Evolutionary conservation across 1,139 yeast genomes (phyloP), one percentile per base, ranked within the genome.

Genomic region (Yamadazyma sp.): DNA sequence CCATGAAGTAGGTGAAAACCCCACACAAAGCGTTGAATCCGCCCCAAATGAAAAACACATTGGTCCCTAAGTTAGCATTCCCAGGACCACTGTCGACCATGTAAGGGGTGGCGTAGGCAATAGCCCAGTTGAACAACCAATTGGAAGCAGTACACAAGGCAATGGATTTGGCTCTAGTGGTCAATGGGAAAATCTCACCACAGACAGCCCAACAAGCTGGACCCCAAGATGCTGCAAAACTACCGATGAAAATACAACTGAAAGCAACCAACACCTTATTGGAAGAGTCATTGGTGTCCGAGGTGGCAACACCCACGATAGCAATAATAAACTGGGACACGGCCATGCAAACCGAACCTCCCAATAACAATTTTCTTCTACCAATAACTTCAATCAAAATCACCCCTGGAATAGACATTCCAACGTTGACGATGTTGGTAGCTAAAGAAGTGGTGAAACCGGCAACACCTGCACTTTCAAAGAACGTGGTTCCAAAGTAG

Each of bases 191-290:
- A 33, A 85, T 71, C 64, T 87, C 96, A 29, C 92, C 83, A 36
- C 81, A 75, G 48, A 85, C 79, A 38, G 84, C 85, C 78, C 81
- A 87, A 33, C 83, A 82, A 54, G 82, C 77, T 53, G 94, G 91
- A 47, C 91, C 95, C 94, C 95, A 87, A 10, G 94, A 79, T 29
- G 85, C 75, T 24, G 95, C 92, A 59, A 87, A 87, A 67, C 77
- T 80, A 75, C 83, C 83, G 48, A 87, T 84, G 66, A 79, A 87
- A 45, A 84, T 58, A 61, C 92, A 84, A 20, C 88, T 77, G 52
- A 87, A 81, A 4, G 83, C 84, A 49, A 83, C 60, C 62, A 82
- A 72, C 37, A 75, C 73, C 62, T 81, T 76, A 49, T 80, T 78
- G 9, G 81, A 69, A 34, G 75, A 54, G n/a, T 50, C 44, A 17